A percentile compares a stretch with the other conserved stretches of the same genome.
Evolutionary conservation across 805 yeast genomes (phyloP).

Genomic region (Candida pseudoglaebosa): DNA sequence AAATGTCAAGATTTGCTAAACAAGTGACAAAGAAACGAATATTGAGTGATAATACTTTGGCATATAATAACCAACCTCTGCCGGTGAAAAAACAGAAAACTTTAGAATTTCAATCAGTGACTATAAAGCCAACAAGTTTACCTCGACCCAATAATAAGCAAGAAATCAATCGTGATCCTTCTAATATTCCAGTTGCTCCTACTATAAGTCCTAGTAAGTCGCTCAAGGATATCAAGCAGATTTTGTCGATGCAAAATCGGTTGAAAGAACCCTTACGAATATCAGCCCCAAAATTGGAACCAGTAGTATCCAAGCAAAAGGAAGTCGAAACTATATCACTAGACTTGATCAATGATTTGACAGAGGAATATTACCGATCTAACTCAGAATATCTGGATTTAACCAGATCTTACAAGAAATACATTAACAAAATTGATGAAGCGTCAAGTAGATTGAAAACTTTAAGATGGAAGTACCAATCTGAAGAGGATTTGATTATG

Average conservation of each 20-base stretch:
- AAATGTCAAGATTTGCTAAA: background rate
- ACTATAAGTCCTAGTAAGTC: slow-evolving; percentile 3
- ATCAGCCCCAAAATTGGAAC: background rate
- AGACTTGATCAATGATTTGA: background rate
- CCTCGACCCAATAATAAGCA: slow-evolving; percentile 1
- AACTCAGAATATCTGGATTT: background rate
- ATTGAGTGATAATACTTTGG: background rate
- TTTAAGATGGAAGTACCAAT: slow-evolving; percentile 16
- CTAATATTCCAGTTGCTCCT: slow-evolving; percentile 2
- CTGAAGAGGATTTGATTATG: slow-evolving; percentile 23
- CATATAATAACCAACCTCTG: background rate
- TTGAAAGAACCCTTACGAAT: background rate
- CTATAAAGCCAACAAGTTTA: background rate
- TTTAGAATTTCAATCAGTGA: slow-evolving; percentile 2
- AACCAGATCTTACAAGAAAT: background rate
- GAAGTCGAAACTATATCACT: background rate
- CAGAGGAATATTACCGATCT: background rate
- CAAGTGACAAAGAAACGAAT: slow-evolving; percentile 3
- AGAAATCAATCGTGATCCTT: slow-evolving; percentile 1
- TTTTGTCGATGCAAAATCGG: background rate
- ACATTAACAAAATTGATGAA: slow-evolving; percentile 1
- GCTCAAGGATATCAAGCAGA: slow-evolving; percentile 3
- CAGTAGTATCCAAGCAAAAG: background rate
- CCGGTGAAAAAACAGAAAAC: background rate
- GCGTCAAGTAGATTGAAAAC: background rate